phyloP scores from a whole-genome alignment of 352 stramenopile genomes.

The Globisporangium spiculum region DNA sequence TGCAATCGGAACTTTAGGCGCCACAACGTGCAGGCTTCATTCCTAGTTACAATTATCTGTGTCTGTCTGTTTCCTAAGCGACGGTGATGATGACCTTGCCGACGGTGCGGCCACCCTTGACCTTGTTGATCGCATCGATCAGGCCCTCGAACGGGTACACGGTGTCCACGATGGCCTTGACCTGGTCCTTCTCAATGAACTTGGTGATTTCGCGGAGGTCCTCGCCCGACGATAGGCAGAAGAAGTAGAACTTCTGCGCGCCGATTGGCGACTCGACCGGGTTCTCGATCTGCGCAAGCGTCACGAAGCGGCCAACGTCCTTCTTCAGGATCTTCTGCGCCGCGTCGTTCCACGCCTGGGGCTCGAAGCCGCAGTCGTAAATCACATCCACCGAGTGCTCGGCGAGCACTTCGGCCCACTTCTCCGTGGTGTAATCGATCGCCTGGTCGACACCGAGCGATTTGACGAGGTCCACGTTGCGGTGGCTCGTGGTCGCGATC shows the following conservation, averaged over 20 bases:
- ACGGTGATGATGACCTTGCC: slow-evolving; percentile 14
- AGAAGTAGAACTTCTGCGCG: slow-evolving; percentile 15
- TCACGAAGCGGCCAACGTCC: slow-evolving; percentile 29
- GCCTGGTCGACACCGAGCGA: slow-evolving; percentile 43
- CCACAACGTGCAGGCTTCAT: no score
- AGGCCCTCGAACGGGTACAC: slow-evolving; percentile 7
- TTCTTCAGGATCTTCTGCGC: slow-evolving; percentile 31
- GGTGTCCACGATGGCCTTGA: neutral
- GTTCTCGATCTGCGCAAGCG: slow-evolving; percentile 23
- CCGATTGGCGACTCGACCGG: slow-evolving; percentile 43
- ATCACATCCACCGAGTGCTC: slow-evolving; percentile 30
- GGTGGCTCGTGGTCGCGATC: slow-evolving; percentile 18
- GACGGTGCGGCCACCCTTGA: neutral
- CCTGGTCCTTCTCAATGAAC: slow-evolving; percentile 1
- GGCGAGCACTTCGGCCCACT: slow-evolving; percentile 26
- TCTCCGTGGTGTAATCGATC: slow-evolving; percentile 58
- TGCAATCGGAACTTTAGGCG: no score
- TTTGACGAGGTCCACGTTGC: slow-evolving; percentile 37
- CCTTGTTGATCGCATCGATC: slow-evolving; percentile 6
- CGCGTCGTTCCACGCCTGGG: slow-evolving; percentile 26
- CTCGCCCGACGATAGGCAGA: neutral
- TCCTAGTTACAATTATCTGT: no score
- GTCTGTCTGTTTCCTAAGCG: neutral
- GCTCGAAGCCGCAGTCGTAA: slow-evolving; percentile 30
- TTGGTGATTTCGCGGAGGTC: slow-evolving; percentile 1